Percentiles rank a stretch among this genome's conserved stretches.
Conservation (phyloP, 441 rosid species). For the Populus trichocarpa region DNA sequence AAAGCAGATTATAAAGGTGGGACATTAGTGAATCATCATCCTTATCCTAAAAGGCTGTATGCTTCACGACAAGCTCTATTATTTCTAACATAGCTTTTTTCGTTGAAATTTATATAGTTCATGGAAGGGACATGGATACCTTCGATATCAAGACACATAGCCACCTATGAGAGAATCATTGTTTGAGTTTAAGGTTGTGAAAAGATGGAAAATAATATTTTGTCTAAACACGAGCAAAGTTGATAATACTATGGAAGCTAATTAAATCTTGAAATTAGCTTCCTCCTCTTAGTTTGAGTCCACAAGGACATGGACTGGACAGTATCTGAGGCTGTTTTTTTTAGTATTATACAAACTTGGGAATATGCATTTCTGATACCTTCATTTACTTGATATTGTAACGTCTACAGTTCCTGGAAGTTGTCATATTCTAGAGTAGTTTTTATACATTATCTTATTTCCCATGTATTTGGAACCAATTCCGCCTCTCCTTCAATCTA, state of each 20-base stretch:
- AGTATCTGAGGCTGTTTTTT: not conserved
- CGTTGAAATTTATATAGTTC: not conserved
- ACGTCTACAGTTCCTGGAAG: not conserved
- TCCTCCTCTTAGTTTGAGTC: not conserved
- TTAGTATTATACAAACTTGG: not conserved
- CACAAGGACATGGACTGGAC: not conserved
- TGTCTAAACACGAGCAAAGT: not conserved
- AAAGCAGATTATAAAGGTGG: constrained; percentile 6
- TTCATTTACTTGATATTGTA: no score
- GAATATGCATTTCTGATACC: constrained; percentile 1
- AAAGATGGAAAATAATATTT: not conserved
- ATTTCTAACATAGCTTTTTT: not conserved
- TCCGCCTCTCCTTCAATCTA: not conserved
- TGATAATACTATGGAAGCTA: not conserved
- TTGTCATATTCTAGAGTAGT: not conserved
- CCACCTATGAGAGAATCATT: not conserved
- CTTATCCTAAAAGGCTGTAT: constrained; percentile 25
- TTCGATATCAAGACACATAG: not conserved
- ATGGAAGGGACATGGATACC: not conserved
- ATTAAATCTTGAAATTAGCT: not conserved
- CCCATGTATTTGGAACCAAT: constrained; percentile 15
- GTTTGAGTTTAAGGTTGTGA: not conserved
- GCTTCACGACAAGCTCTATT: not conserved
- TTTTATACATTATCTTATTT: constrained; percentile 1
- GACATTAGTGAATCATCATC: constrained; percentile 20